Evolutionary conservation across 805 yeast species (phyloP).

Genomic region (Cyberlindnera xylosilytica): DNA sequence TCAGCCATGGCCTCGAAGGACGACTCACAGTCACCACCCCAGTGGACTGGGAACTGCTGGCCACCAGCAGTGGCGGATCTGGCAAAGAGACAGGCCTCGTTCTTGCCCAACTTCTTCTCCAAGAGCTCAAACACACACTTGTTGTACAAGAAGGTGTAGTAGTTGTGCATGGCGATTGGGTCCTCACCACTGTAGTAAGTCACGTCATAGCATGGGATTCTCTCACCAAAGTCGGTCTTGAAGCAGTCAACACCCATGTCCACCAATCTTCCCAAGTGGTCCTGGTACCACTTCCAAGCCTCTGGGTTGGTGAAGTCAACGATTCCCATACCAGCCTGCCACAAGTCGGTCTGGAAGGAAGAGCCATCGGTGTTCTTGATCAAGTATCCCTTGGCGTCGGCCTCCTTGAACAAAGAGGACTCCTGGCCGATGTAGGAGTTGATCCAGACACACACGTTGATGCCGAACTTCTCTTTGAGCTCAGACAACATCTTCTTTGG

Average conservation of each 20-base stretch:
- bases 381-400: conserved; percentile 20
- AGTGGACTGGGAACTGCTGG: conserved; percentile 25
- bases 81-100: conserved; percentile 22
- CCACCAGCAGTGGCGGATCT: conserved; percentile 25
- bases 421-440: conserved; percentile 24
- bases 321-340: conserved; percentile 27
- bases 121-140: conserved; percentile 23
- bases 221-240: conserved; percentile 26
- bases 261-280: conserved; percentile 14
- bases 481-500: conserved; percentile 27
- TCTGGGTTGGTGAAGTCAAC: conserved; percentile 24
- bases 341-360: conserved; percentile 21
- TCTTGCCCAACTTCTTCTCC: conserved; percentile 21
- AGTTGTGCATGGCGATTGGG: conserved; percentile 21
- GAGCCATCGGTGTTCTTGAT: conserved; percentile 20
- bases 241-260: conserved; percentile 24
- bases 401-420: conserved; percentile 17
- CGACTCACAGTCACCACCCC: conserved; percentile 27
- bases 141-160: conserved; percentile 22
- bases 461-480: conserved; percentile 35
- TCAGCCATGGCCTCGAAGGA: conserved; percentile 26
- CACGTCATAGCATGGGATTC: conserved; percentile 22
- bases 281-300: conserved; percentile 22
- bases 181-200: conserved; percentile 16
- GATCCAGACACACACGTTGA: conserved; percentile 30